Evolutionary conservation across 192 early-diverging fungal genomes (phyloP), one percentile per base, ranked within the genome.

Genomic region (Haplosporangium gracile): DNA sequence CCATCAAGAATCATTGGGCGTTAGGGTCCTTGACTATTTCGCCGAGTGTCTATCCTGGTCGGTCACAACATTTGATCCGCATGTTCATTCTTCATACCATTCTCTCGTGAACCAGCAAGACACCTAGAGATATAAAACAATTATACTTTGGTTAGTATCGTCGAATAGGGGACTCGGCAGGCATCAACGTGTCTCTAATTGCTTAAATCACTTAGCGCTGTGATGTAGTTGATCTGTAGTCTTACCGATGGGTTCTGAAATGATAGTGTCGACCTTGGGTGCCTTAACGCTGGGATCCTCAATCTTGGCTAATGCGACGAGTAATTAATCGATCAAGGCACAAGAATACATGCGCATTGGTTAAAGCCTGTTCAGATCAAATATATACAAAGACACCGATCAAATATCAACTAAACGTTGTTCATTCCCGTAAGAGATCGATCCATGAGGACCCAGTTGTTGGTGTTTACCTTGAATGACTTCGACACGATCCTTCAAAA

Each of bases 51-150:
- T 65, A 65, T 65, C 60, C 60, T 65, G 60, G 6, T 83, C 89
- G 60, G 24, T 83, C 89, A 76, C 68, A 95, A 88, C 97, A 98
- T 98, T 38, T 43, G 40, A 49, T 32, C 40, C 45, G 26, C 72
- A 26, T 76, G 38, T 34, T 29, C 20, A 26, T 70, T 68, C 60
- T 36, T 2, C 45, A 77, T 78, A 95, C 91, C 98, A 99, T 99
- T 45, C 98, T 93, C 87, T 99, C 98, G 77, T 99, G 98, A 70
- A 99, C 95, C 74, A 99, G 92, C 43, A 99, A 89, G 32, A 99
- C 98, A 57, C 97, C 84, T 86, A 68, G 24, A 20, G 53, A 24
- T 65, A 26, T 26, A 10, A 68, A 45, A 49, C 22, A 16, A 53
- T 42, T 40, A 68, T 15, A 68, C 47, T 47, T 24, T 42, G n/a